Evolutionary conservation across 192 early-diverging fungal genomes (phyloP).

Genomic region (Coemansia guatemalensis): DNA sequence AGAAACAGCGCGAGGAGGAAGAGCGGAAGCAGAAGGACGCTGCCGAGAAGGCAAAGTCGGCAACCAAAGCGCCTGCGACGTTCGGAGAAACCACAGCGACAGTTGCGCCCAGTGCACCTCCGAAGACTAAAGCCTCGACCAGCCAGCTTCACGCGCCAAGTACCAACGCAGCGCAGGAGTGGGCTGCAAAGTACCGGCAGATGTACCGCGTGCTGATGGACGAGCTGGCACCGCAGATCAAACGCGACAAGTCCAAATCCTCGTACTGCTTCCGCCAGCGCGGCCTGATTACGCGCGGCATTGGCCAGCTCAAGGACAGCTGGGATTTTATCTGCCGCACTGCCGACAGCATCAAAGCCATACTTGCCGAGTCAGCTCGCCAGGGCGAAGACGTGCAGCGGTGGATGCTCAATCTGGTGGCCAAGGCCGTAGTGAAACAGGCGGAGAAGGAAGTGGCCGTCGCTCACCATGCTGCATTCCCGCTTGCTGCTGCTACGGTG

Average conservation of each 20-base stretch:
- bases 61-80: not conserved
- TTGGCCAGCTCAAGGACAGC: constrained; percentile 52
- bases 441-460: constrained; percentile 45
- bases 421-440: constrained; percentile 47
- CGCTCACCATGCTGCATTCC: constrained; percentile 30
- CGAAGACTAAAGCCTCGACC: not conserved
- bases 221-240: constrained; percentile 17
- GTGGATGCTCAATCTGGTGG: constrained; percentile 49
- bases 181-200: constrained; percentile 35
- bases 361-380: constrained; percentile 13
- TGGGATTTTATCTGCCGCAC: constrained; percentile 31
- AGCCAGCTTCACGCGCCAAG: constrained; percentile 1
- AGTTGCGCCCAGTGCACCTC: not conserved
- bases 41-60: not conserved
- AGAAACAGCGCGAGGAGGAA: not conserved
- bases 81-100: too few relatives aligned
- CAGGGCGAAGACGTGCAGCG: constrained; percentile 18
- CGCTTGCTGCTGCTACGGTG: constrained; percentile 32
- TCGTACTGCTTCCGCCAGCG: constrained; percentile 42
- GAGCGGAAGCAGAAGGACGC: not conserved
- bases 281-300: constrained; percentile 30
- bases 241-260: constrained; percentile 10
- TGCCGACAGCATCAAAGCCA: constrained; percentile 16
- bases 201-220: constrained; percentile 32
- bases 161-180: constrained; percentile 6